These are phyloP conservation scores for Scheffersomyces spartinae DNA, from an alignment of 805 yeast genomes.

Conservation along the genomic window DNA sequence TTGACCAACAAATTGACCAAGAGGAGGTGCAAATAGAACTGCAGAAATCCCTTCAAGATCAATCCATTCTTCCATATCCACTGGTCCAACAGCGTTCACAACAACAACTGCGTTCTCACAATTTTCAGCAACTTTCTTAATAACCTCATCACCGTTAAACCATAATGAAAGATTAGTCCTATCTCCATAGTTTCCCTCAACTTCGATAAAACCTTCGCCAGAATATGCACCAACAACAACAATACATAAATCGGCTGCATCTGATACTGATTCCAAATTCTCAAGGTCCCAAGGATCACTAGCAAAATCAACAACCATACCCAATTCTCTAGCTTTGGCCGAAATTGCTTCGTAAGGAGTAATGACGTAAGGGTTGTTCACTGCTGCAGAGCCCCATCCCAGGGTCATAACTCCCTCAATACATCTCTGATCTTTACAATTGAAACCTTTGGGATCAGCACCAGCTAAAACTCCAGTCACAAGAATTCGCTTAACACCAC, in stretches of 20 bases:
- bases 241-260: conserved; percentile 39
- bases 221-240: conserved; percentile 44
- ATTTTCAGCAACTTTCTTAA: conserved; percentile 34
- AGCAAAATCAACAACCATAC: conserved; percentile 33
- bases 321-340: conserved; percentile 31
- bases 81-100: conserved; percentile 51
- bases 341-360: conserved; percentile 49
- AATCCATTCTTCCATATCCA: conserved; percentile 45
- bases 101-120: conserved; percentile 48
- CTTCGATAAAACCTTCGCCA: conserved; percentile 49
- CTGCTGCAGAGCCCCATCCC: conserved; percentile 61
- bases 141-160: conserved; percentile 48
- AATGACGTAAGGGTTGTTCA: conserved; percentile 42
- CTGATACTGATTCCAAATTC: conserved; percentile 32
- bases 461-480: conserved; percentile 46
- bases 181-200: conserved; percentile 51
- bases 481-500: conserved; percentile 29
- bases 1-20: conserved; percentile 46
- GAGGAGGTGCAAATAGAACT: conserved; percentile 42
- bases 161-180: conserved; percentile 40
- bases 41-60: conserved; percentile 49
- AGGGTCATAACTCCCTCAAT: conserved; percentile 42
- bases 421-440: conserved; percentile 41
- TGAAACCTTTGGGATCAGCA: conserved; percentile 38
- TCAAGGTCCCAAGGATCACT: conserved; percentile 36